Evolutionary conservation across 2,329 filamentous ascomycete species (phyloP), one percentile per base, ranked within the genome.

Genomic region (Volutella citrinella): DNA sequence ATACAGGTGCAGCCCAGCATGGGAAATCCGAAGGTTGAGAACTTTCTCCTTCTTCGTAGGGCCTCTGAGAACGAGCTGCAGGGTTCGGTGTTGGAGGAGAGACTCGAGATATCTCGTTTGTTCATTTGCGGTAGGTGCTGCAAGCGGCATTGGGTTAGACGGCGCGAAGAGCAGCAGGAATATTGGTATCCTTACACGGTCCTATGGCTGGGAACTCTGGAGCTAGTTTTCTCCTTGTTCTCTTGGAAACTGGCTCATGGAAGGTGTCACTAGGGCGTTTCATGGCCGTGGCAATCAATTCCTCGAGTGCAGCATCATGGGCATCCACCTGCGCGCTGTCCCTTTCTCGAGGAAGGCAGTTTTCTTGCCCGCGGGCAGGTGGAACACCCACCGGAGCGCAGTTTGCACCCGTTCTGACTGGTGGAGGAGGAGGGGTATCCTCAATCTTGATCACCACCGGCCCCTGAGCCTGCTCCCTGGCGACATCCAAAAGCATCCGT

Each of bases 1-100:
- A 17, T 49, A 43, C 15, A 44, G 46, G 13, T 45, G 22, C n/a
- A 51, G 22, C 9, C 41, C 46, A 13, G 43, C 48, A n/a, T 44
- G 30, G 15, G 48, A 51, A 16, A 51, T 42, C 20, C 34, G 46
- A 12, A 46, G 34, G 4, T 35, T 18, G 17, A 19, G 9, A 10
- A 19, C 15, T 6, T 7, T 12, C 9, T 27, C 25, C 7, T 37
- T 31, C 19, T 25, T 21, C 1, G 24, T 15, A 17, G 19, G 10
- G 12, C 28, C 14, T 15, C 39, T 37, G 10, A 51, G 36, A 14
- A 23, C 31, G 13, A 51, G 27, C 9, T 19, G 34, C 18, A 51
- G 19, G 8, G 31, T 27, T 8, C 45, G 48, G 27, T 45, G 38
- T 7, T 30, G 27, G 10, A 51, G 32, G 12, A 51, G 45, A 2